Evolutionary conservation across 768 basidiomycete genomes (phyloP).

Genomic region (Lepiota subincarnata): DNA sequence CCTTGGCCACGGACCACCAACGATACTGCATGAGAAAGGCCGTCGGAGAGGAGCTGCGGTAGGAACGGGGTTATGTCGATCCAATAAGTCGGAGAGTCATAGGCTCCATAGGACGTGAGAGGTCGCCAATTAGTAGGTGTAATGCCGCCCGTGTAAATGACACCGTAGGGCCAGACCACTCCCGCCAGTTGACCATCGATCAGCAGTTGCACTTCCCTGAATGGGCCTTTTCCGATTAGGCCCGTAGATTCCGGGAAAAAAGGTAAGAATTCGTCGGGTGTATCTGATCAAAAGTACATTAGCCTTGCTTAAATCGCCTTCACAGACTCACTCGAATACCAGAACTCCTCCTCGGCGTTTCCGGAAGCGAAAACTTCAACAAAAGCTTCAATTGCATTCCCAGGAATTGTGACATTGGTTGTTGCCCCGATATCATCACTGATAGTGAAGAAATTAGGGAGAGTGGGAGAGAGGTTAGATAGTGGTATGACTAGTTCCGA

Average conservation of each 20-base stretch:
- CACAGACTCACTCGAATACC: constrained; percentile 37
- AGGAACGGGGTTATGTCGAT: constrained; percentile 62
- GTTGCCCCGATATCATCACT: constrained; percentile 21
- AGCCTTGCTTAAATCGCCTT: background rate
- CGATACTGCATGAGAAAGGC: constrained; percentile 45
- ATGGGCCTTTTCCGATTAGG: constrained; percentile 47
- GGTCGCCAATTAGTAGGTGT: constrained; percentile 33
- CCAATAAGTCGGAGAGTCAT: constrained; percentile 62
- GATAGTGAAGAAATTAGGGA: constrained; percentile 35
- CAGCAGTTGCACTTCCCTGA: constrained; percentile 55
- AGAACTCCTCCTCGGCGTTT: constrained; percentile 65
- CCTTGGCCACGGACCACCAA: constrained; percentile 57
- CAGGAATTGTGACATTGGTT: constrained; percentile 48
- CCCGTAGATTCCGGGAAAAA: constrained; percentile 34
- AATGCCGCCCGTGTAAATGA: constrained; percentile 39
- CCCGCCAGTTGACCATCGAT: constrained; percentile 40
- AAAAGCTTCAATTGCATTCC: constrained; percentile 48
- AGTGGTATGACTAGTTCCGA: constrained; percentile 57
- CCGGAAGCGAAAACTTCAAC: constrained; percentile 55
- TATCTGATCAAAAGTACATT: constrained; percentile 21
- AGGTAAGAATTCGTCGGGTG: constrained; percentile 44
- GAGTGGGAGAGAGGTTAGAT: constrained; percentile 44
- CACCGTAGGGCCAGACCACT: constrained; percentile 37
- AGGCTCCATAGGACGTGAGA: constrained; percentile 50
- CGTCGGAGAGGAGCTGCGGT: constrained; percentile 38